Evolutionary conservation across 768 basidiomycete genomes (phyloP), one percentile per base, ranked within the genome.

Genomic region (Bullera alba): DNA sequence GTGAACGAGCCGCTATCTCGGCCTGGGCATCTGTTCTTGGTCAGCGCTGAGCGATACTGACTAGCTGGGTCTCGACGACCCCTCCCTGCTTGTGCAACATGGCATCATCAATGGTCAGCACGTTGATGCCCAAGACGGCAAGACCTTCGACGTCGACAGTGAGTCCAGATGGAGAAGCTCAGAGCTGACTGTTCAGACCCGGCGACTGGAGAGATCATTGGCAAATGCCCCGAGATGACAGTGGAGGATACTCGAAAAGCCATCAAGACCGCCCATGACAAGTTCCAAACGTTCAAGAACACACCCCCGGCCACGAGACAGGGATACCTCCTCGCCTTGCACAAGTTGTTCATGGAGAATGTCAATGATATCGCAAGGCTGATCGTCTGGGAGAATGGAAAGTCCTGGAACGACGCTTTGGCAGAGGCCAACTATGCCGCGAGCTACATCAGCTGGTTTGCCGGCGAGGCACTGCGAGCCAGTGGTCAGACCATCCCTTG

Each of bases 341-440:
- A 79, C 72, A 72, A 75, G 17, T 77, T 93, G 47, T 85, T 93
- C 85, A 77, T 80, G 58, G 81, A 87, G 63, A 80, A 95, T 69
- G 76, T 82, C 29, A 89, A 95, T 29, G 95, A 99, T 69, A 76
- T 99, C 30, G 81, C 82, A 2, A 80, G 85, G 37, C 80, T 99
- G 51, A 87, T 95, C 58, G 88, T 87, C 45, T 67, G 84, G 53
- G 95, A 99, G 76, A 99, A 99, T 65, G 95, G 95, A 29, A 99
- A 97, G 75, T 79, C 90, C 6, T 75, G 95, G 37, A 75, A 77
- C 0, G 91, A 96, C 58, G 86, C 81, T 29, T 85, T 87, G 81
- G 83, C 85, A 22, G 93, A 99, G 75, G 83, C 83, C 59, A 64
- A 76, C 0, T 99, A 99, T 63, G 58, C 48, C 54, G 54, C 63